These are phyloP conservation scores for Cocos nucifera DNA, from an alignment of 176 grass and related monocot species.

Conservation along the genomic window DNA sequence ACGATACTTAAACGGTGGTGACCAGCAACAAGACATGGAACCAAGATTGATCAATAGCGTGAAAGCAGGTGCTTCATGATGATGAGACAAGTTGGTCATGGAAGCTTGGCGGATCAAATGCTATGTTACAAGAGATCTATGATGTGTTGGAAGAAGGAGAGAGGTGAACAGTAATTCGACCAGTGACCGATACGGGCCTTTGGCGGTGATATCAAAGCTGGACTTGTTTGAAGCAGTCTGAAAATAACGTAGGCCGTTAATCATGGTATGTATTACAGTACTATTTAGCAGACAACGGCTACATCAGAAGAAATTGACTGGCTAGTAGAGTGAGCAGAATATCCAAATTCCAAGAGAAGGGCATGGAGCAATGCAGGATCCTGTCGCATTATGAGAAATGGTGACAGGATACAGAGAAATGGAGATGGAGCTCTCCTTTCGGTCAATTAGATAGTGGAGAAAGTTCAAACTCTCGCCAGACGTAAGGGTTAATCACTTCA, in stretches of 20 bases:
- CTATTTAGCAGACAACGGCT: too few species aligned
- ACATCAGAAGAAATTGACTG: neutral
- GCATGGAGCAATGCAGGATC: constrained; percentile 28
- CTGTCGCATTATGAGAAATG: constrained; percentile 8
- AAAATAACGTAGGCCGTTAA: neutral
- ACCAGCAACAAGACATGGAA: too few species aligned
- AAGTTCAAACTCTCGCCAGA: constrained; percentile 6
- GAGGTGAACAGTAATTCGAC: neutral
- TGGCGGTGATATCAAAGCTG: neutral
- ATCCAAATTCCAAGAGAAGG: constrained; percentile 26
- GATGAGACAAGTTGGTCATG: too few species aligned
- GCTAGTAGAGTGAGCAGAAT: constrained; percentile 2
- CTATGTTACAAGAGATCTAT: constrained; percentile 6
- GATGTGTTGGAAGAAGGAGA: constrained; percentile 10
- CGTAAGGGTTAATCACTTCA: too few species aligned
- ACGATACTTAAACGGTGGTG: constrained; percentile 15
- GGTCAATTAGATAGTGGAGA: constrained; percentile 24
- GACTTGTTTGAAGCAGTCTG: neutral
- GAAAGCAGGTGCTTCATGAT: too few species aligned
- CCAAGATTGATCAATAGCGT: too few species aligned
- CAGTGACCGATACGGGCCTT: neutral
- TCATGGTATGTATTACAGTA: too few species aligned
- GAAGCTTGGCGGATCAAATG: too few species aligned
- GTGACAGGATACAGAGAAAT: constrained; percentile 21
- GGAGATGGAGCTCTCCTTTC: constrained; percentile 15